Base-by-base conservation (phyloP, 2,329 filamentous ascomycete genomes). In the Pestalotiopsis sp. region DNA sequence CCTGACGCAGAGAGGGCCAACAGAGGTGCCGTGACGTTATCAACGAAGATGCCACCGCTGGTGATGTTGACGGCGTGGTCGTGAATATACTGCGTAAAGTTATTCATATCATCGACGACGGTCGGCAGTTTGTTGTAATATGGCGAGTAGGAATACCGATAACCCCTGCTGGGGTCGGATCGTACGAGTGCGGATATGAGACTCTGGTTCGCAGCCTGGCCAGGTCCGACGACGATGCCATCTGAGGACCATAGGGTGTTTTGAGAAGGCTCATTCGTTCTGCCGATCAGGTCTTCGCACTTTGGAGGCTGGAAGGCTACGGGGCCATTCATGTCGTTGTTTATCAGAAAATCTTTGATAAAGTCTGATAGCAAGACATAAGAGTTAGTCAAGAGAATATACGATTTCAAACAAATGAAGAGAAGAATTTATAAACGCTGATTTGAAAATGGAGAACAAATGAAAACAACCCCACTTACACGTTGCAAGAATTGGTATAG, bases 401-500 rank as follows among this genome's bases (percentile, higher is more conserved):
- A 20, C 20, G 1, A 17, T 20, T 52, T 52, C 17, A 17, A 9
- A 52, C 5, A 52, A 52, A n/a, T 20, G 45, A n/a, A n/a, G 17
- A 49, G 41, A 45, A 45, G 11, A 45, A 12, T 45, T 12, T 7
- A 14, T 2, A 12, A 13, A n/a, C 17, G 20, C 17, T 9, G 45
- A n/a, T 13, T 3, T 45, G 39, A 45, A 17, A 45, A 45, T 2
- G 39, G 39, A 45, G 1, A 45, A 12, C 3, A 20, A 9, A 52
- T 9, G 17, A n/a, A 1, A n/a, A 2, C 3, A 52, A 7, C 3
- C 20, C 17, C n/a, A 52, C 45, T 52, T 52, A 52, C 45, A 55
- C 11, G 70, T 70, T 11, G 72, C 72, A 39, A 76, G 57, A 25
- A 77, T 68, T 5, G 75, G 74, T 31, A 78, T 72, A 13, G 69